phyloP scores from a whole-genome alignment of 768 basidiomycete genomes.

The Serendipita sp. region DNA sequence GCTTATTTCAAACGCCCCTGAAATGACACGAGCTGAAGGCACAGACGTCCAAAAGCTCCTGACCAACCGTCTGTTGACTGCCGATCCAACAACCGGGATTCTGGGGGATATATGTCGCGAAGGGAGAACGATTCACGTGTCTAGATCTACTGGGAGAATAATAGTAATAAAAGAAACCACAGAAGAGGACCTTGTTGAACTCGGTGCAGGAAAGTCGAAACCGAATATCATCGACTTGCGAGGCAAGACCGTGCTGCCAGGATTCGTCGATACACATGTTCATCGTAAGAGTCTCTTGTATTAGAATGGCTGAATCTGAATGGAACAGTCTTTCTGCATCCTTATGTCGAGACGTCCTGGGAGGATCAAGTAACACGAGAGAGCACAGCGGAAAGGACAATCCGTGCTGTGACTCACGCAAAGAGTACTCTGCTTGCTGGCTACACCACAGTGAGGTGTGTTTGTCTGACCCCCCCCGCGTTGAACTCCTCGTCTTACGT shows the following conservation, averaged over 20 bases:
- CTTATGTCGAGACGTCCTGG: slow-evolving; percentile 45
- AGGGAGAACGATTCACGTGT: neutral
- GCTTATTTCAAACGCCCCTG: neutral
- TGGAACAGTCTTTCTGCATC: slow-evolving; percentile 38
- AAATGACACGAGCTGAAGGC: no score
- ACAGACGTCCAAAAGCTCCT: neutral
- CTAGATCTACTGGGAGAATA: neutral
- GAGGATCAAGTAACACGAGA: slow-evolving; percentile 44
- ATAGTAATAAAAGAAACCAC: neutral
- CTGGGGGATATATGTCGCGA: neutral
- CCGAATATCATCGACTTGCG: slow-evolving; percentile 28
- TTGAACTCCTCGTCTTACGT: neutral
- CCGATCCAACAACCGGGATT: neutral
- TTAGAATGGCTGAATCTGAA: neutral
- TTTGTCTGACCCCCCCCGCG: slow-evolving; percentile 3
- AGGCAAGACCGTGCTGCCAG: slow-evolving; percentile 33
- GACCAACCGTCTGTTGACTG: neutral
- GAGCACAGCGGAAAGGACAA: slow-evolving; percentile 37
- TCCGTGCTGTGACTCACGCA: slow-evolving; percentile 46
- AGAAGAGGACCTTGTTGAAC: neutral
- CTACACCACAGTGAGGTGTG: slow-evolving; percentile 44
- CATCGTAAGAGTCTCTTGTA: slow-evolving; percentile 26
- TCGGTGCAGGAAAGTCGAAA: neutral
- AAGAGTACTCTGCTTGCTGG: slow-evolving; percentile 40
- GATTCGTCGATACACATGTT: slow-evolving; percentile 41